phyloP scores from a whole-genome alignment of 129 eudicot species.

The Escallonia herrerae region DNA sequence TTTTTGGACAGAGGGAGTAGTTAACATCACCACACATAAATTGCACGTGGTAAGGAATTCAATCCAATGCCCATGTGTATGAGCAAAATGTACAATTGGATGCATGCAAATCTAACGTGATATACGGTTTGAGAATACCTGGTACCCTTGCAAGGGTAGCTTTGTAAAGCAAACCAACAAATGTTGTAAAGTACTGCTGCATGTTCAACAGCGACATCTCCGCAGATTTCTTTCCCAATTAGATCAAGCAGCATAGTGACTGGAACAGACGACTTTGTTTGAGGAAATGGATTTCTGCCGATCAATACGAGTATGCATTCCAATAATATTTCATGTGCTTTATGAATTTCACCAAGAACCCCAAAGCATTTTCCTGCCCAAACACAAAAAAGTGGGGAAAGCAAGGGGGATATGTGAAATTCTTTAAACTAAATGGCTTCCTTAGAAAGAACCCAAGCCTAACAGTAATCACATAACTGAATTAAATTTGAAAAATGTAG shows the following conservation, averaged over 20 bases:
- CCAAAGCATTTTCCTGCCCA: conserved; percentile 61
- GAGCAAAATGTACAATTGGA: background rate
- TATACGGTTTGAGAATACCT: conserved; percentile 36
- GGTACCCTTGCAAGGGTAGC: conserved; percentile 28
- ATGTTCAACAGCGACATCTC: conserved; percentile 61
- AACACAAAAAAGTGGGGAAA: background rate
- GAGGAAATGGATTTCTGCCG: conserved; percentile 33
- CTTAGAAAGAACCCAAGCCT: too few relatives aligned
- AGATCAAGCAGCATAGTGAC: conserved; percentile 27
- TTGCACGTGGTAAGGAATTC: too few relatives aligned
- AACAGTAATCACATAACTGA: too few relatives aligned
- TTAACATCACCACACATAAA: too few relatives aligned
- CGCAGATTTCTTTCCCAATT: conserved; percentile 40
- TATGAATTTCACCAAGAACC: conserved; percentile 35
- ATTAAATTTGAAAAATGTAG: too few relatives aligned
- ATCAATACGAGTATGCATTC: conserved; percentile 55
- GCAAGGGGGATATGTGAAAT: too few relatives aligned
- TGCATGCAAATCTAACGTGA: background rate
- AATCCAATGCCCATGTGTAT: too few relatives aligned
- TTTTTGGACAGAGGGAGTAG: too few relatives aligned
- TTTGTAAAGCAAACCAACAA: conserved; percentile 54
- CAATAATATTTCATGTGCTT: conserved; percentile 40
- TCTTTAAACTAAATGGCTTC: too few relatives aligned
- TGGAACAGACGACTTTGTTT: conserved; percentile 27
- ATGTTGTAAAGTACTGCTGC: conserved; percentile 62